Base-by-base conservation (phyloP, 2,329 filamentous ascomycete species). In the Sporothrix brasiliensis region DNA sequence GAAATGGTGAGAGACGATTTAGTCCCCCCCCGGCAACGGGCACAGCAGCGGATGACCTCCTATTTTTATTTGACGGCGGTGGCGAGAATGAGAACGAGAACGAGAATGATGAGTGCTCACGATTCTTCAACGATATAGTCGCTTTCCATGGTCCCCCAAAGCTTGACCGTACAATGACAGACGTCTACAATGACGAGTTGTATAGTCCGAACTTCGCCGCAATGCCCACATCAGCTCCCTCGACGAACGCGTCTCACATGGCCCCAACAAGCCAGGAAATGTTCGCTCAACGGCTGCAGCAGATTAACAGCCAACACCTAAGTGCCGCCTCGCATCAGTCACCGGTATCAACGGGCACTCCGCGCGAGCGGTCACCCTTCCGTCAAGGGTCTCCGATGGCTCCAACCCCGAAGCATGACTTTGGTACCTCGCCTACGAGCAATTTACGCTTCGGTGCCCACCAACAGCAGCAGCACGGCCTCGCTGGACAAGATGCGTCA, bases 91-190 rank as follows among this genome's bases (percentile, higher is more conserved):
- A 63, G 19, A 68, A 67, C 34, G 65, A 54, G 24, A 61, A 66
- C 27, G 71, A 67, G 54, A 69, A 85, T 82, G 81, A 87, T 80
- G 81, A 87, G 78, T 88, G 87, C 91, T 93, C 89, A 94, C 89
- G 81, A 77, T 81, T 84, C 79, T 80, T 77, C 77, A 79, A 82
- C 77, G 79, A 82, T 79, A 76, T 84, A 88, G 85, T 88, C 80
- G 85, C 87, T 74, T 82, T 82, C 74, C 79, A 82, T 73, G 82
- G 84, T 52, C 82, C 89, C 34, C 91, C 93, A 34, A 95, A 94
- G 80, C 86, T 97, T 73, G 90, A 93, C 75, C 87, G 93, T 70
- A 95, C 93, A 0, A 92, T 95, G 81, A 94, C 93, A 21, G 93
- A 96, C 77, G 86, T 92, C 66, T 94, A 92, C 77, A 86, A 88